Percentiles rank a stretch among this genome's conserved stretches.
These are phyloP conservation scores for Pichia sp. DNA, from an alignment of 1,139 yeast genomes.

Conservation along the genomic window DNA sequence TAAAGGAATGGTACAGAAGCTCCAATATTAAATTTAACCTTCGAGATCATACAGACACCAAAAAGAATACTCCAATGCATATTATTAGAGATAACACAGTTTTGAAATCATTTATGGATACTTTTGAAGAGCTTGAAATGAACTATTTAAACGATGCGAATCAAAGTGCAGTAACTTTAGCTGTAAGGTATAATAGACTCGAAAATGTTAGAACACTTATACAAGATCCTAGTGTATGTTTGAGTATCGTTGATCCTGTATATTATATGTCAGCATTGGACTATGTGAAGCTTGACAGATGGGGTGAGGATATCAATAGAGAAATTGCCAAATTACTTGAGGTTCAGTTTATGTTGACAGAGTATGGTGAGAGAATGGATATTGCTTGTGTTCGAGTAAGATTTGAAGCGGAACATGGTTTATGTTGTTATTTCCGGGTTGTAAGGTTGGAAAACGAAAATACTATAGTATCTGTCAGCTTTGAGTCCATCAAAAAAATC, in stretches of 20 bases:
- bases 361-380: slow-evolving; percentile 27
- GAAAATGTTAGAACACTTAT: slow-evolving; percentile 49
- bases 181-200: slow-evolving; percentile 57
- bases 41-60: slow-evolving; percentile 59
- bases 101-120: slow-evolving; percentile 28
- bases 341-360: slow-evolving; percentile 30
- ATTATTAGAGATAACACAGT: slow-evolving; percentile 36
- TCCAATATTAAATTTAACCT: slow-evolving; percentile 33
- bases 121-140: slow-evolving; percentile 42
- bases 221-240: slow-evolving; percentile 38
- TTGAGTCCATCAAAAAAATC: slow-evolving; percentile 19
- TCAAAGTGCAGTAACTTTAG: slow-evolving; percentile 13
- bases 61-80: slow-evolving; percentile 74
- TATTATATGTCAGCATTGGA: slow-evolving; percentile 41
- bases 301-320: slow-evolving; percentile 28
- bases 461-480: slow-evolving; percentile 16
- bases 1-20: slow-evolving; percentile 34
- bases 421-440: slow-evolving; percentile 34
- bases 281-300: slow-evolving; percentile 35
- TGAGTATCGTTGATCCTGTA: slow-evolving; percentile 38
- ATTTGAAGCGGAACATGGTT: slow-evolving; percentile 25
- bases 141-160: slow-evolving; percentile 50
- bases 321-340: slow-evolving; percentile 42
- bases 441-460: slow-evolving; percentile 8
- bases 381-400: slow-evolving; percentile 30